Evolutionary conservation across 805 yeast genomes (phyloP), one percentile per base, ranked within the genome.

Genomic region (Schizosaccharomyces octosporus): DNA sequence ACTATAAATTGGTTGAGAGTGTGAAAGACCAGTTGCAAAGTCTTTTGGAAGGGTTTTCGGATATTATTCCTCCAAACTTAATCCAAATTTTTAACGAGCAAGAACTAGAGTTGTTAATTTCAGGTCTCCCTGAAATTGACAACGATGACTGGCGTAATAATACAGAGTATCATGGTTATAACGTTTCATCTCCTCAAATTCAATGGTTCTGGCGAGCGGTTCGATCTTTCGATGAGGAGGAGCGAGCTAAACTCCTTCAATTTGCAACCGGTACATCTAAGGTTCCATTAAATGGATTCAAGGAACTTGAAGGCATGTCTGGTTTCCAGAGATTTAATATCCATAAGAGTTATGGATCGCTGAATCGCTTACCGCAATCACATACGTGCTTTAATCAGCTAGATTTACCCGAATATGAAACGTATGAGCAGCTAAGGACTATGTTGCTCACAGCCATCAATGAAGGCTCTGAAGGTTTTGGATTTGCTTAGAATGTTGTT

Each of bases 181-280:
- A 87, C 0, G 78, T 89, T 0, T 78, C 85, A 1, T 85, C 95
- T 1, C 81, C 86, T 39, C 97, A 89, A 69, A 83, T 93, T 62
- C 88, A 84, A 68, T 90, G 97, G 86, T 93, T 93, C 73, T 93
- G 99, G 99, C 78, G 97, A 69, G 95, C 97, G 0, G 96, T 93
- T 15, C 81, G 87, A 67, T 86, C 97, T 0, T 93, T 93, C 72
- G 96, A 87, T 67, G 79, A 79, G 19, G 98, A 93, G 70, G 97
- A 93, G 69, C 78, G 95, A 59, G 99, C 98, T 7, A 89, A 88
- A 69, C 73, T 93, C 65, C 74, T 93, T 63, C 99, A 93, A 65
- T 93, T 93, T 75, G 90, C 94, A 1, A 93, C 99, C 0, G 99
- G 99, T 63, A 90, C 99, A 0, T 83, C 94, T 64, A 88, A 89